These are phyloP conservation scores for Diplogelasinospora grovesii DNA, from an alignment of 495 filamentous ascomycete genomes.

Conservation along the genomic window DNA sequence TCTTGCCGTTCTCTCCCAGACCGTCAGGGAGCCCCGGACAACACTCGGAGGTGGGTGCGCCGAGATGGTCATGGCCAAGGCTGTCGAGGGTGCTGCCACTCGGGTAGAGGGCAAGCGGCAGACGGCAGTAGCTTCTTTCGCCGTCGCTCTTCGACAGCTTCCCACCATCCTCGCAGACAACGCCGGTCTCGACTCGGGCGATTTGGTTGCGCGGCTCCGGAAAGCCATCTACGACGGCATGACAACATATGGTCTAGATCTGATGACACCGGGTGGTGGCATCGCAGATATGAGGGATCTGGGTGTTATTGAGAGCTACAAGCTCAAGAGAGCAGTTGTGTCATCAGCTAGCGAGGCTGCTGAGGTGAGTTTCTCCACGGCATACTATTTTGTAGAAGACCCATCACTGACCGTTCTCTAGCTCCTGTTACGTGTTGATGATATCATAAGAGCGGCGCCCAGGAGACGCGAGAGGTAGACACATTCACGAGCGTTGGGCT, in stretches of 20 bases:
- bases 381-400: no score
- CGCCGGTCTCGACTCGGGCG: constrained; percentile 89
- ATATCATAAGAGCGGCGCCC: constrained; percentile 35
- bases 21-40: constrained; percentile 86
- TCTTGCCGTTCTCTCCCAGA: constrained; percentile 93
- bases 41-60: constrained; percentile 94
- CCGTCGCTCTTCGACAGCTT: constrained; percentile 80
- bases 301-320: constrained; percentile 96
- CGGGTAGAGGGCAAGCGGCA: constrained; percentile 96
- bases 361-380: constrained; percentile 68
- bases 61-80: constrained; percentile 98
- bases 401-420: constrained; percentile 17
- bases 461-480: constrained; percentile 31
- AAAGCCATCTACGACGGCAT: constrained; percentile 92
- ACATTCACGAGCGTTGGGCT: constrained; percentile 12
- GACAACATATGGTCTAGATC: constrained; percentile 83
- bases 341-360: constrained; percentile 92
- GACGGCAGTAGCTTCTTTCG: constrained; percentile 84
- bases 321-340: constrained; percentile 94
- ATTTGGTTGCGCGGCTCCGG: constrained; percentile 83
- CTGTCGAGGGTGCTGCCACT: constrained; percentile 87
- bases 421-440: constrained; percentile 31
- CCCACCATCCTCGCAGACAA: constrained; percentile 98
- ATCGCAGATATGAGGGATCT: constrained; percentile 95
- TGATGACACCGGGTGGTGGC: constrained; percentile 83